Percentiles rank a stretch among this genome's conserved stretches.
Evolutionary conservation across 192 early-diverging fungal genomes (phyloP).

Genomic region (Mortierella claussenii): DNA sequence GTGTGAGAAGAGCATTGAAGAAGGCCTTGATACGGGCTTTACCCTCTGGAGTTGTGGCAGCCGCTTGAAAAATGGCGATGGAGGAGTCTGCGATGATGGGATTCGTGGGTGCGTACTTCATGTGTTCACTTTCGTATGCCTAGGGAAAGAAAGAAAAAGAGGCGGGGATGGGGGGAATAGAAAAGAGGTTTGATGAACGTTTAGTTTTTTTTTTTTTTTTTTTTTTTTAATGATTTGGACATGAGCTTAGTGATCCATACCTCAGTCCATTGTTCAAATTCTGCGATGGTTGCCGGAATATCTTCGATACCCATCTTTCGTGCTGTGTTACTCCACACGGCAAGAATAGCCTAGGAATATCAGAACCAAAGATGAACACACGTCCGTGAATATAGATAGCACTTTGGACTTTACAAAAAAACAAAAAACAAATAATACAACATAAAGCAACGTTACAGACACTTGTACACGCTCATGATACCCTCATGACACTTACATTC

Average conservation of each 20-base stretch:
- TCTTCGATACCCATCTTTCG: slow-evolving; percentile 7
- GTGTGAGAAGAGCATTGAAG: not conserved
- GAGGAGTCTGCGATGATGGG: not conserved
- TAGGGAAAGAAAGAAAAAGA: not conserved
- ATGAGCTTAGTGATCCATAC: too few relatives aligned
- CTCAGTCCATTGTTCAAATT: slow-evolving; percentile 2
- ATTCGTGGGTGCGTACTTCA: slow-evolving; percentile 6
- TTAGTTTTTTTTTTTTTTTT: slow-evolving; percentile 1
- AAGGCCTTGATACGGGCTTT: not conserved
- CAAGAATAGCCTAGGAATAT: not conserved
- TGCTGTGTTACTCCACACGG: not conserved
- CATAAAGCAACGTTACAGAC: too few relatives aligned
- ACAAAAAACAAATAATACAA: not conserved
- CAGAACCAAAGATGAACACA: too few relatives aligned
- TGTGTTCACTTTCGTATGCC: not conserved
- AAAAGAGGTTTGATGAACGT: not conserved
- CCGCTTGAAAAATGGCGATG: not conserved
- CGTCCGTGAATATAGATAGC: too few relatives aligned
- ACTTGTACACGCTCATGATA: too few relatives aligned
- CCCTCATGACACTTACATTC: slow-evolving; percentile 42
- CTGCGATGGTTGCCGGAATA: not conserved
- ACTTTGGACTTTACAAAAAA: too few relatives aligned
- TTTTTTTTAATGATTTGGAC: too few relatives aligned
- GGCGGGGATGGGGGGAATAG: not conserved
- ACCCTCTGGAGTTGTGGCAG: not conserved